Evolutionary conservation across 129 eudicot genomes (phyloP).

Genomic region (Centella asiatica): DNA sequence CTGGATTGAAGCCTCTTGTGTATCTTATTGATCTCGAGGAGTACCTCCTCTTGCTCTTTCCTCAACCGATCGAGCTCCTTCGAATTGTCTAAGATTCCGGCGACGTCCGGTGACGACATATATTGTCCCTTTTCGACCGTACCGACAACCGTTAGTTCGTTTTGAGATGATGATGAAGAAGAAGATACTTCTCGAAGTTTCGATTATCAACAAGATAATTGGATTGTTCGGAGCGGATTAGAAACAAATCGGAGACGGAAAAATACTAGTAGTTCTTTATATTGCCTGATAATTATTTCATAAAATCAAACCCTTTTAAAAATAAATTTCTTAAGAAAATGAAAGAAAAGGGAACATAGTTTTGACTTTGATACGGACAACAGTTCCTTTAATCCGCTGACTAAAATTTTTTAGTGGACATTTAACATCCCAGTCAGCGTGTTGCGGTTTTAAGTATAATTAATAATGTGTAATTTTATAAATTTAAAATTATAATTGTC

Average conservation of each 20-base stretch:
- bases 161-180: not conserved
- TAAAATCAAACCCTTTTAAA: too few species aligned
- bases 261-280: too few species aligned
- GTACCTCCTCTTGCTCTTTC: slow-evolving; percentile 71
- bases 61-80: slow-evolving; percentile 92
- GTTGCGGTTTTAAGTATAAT: too few species aligned
- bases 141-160: not conserved
- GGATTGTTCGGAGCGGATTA: not conserved
- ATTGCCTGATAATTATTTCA: too few species aligned
- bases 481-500: too few species aligned
- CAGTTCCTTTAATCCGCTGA: too few species aligned
- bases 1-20: slow-evolving; percentile 77
- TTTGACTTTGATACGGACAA: too few species aligned
- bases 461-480: too few species aligned
- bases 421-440: too few species aligned
- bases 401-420: too few species aligned
- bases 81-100: slow-evolving; percentile 53
- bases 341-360: too few species aligned
- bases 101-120: slow-evolving; percentile 59
- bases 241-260: not conserved
- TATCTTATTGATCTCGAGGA: slow-evolving; percentile 73
- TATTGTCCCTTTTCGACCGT: not conserved
- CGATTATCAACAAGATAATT: not conserved
- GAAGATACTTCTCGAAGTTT: not conserved
- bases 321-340: too few species aligned